Evolutionary conservation across 768 basidiomycete genomes (phyloP), one percentile per base, ranked within the genome.

Genomic region (Boletus vermiculosoides): DNA sequence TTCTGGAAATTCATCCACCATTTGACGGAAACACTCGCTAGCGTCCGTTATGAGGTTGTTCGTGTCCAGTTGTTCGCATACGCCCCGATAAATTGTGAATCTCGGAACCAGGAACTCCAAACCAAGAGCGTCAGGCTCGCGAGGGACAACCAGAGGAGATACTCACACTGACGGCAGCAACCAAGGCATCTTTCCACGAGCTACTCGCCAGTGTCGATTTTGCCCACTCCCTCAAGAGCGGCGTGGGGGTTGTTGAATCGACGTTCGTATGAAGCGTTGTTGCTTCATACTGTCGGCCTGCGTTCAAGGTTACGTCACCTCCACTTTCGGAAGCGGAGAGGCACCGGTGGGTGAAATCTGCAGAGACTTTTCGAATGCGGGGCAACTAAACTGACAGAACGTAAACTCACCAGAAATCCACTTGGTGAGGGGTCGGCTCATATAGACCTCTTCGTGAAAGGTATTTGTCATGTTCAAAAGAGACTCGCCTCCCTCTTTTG

Each of bases 221-320:
- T 2, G 40, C 20, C 63, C 62, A 64, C 23, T 34, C 54, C 30
- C 15, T 41, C 36, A 60, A 40, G 16, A 63, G 50, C 11, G 3
- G 33, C 2, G 9, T 33, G 12, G 11, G 31, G 31, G 33, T 11
- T 11, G 25, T 18, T 5, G 15, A 28, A 11, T 18, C 6, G 8
- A 28, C 1, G 9, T 9, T 18, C 10, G 44, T 2, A 11, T 4
- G 44, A 28, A 28, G 9, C 9, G 18, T 30, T 5, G 45, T n/a
- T 5, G 16, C 5, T n/a, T 45, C 18, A 45, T n/a, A 11, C 9
- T 33, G 33, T 33, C 12, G 11, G 33, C 12, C 33, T 33, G 33
- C 4, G 1, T 33, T 9, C 45, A 5, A 18, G 16, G 10, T 28
- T 28, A 25, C 25, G 23, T 41, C 40, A 28, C 16, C 16, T 1